Conservation (phyloP, 768 basidiomycete species). For the Leccinum olivaceopallidum region DNA sequence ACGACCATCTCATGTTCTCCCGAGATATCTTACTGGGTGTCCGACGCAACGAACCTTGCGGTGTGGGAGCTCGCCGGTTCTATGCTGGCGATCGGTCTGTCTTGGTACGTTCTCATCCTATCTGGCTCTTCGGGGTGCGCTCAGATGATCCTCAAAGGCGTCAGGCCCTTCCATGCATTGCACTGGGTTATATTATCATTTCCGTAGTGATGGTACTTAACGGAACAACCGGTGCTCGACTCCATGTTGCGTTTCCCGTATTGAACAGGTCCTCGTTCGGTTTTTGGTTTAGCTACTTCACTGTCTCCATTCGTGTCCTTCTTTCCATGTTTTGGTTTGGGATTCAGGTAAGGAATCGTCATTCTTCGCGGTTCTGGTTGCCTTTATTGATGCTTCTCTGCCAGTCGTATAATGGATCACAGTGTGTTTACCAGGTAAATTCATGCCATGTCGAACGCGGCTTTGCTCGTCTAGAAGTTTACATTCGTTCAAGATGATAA, state of each 20-base stretch:
- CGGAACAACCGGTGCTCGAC: slow-evolving; percentile 73
- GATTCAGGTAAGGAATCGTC: slow-evolving; percentile 50
- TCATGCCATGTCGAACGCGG: neutral
- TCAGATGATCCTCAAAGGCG: slow-evolving; percentile 40
- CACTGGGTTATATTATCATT: slow-evolving; percentile 71
- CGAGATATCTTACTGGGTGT: slow-evolving; percentile 32
- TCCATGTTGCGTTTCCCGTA: slow-evolving; percentile 75
- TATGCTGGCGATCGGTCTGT: slow-evolving; percentile 73
- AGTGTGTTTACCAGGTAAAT: slow-evolving; percentile 65
- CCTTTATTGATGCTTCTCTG: neutral
- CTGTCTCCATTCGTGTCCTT: slow-evolving; percentile 72
- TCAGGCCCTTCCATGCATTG: slow-evolving; percentile 68
- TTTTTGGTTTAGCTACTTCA: slow-evolving; percentile 88
- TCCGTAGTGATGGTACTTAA: slow-evolving; percentile 74
- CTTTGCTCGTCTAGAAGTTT: neutral
- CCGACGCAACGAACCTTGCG: slow-evolving; percentile 40
- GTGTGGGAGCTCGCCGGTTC: slow-evolving; percentile 58
- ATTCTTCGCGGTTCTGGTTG: neutral
- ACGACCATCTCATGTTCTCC: slow-evolving; percentile 16
- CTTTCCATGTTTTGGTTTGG: slow-evolving; percentile 85
- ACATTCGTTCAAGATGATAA: slow-evolving; percentile 52
- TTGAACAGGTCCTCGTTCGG: slow-evolving; percentile 86
- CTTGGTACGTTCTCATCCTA: slow-evolving; percentile 45
- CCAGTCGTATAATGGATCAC: slow-evolving; percentile 61
- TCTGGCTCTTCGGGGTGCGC: neutral